Percentiles rank a stretch among this genome's conserved stretches.
Evolutionary conservation across 164 flowering plant species (phyloP).

Genomic region (Chimonanthus salicifolius): DNA sequence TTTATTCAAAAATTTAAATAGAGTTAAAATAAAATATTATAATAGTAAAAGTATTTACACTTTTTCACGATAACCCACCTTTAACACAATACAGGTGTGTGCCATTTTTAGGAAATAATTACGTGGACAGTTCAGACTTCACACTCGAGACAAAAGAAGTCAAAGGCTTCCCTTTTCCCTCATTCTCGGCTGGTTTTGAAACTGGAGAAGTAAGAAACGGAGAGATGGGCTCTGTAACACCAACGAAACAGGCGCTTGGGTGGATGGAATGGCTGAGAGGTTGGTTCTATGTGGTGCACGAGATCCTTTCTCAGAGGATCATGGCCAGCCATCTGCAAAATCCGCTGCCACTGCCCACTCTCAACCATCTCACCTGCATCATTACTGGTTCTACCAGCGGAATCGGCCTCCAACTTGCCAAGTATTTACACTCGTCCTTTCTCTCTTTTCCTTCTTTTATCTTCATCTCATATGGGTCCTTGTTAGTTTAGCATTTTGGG

Average conservation of each 20-base stretch:
- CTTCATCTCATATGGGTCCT: not conserved
- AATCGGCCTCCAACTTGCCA: constrained; percentile 51
- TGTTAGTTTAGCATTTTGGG: not conserved
- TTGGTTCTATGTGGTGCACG: constrained; percentile 33
- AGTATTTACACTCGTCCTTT: constrained; percentile 11
- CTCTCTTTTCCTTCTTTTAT: not conserved
- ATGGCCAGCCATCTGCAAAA: constrained; percentile 39
- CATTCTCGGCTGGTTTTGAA: too few species aligned
- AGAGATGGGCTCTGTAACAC: not conserved
- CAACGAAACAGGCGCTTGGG: constrained; percentile 26
- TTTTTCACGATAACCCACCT: too few species aligned
- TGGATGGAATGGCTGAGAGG: constrained; percentile 62
- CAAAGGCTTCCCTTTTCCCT: too few species aligned
- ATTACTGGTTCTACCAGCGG: constrained; percentile 60
- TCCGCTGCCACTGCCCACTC: constrained; percentile 45
- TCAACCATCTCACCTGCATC: constrained; percentile 41
- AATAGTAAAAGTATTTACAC: too few species aligned
- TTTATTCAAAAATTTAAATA: too few species aligned
- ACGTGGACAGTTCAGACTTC: too few species aligned
- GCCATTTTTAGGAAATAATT: too few species aligned
- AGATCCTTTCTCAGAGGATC: constrained; percentile 48
- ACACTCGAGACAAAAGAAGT: too few species aligned
- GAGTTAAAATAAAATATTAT: too few species aligned
- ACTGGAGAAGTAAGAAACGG: too few species aligned
- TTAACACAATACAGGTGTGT: too few species aligned